A percentile compares a stretch with the other conserved stretches of the same genome.
Evolutionary conservation across 257 asterid species (phyloP).

Genomic region (Solanum appendiculatum): DNA sequence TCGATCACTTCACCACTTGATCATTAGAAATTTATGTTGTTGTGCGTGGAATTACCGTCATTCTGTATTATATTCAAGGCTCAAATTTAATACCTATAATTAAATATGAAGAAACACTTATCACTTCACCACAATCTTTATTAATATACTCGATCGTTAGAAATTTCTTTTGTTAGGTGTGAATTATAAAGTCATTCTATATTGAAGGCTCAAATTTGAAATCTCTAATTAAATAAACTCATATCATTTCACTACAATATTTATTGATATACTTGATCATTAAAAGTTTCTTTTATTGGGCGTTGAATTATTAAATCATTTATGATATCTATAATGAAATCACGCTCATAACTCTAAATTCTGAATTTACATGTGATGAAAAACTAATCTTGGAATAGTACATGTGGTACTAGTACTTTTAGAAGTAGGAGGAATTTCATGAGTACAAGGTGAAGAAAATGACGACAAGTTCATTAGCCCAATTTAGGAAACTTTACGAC

Average conservation of each 20-base stretch:
- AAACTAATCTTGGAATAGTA: not conserved
- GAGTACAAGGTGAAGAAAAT: not conserved
- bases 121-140: not conserved
- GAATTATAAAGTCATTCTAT: too few relatives aligned
- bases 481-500: not conserved
- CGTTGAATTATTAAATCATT: too few relatives aligned
- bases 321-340: too few relatives aligned
- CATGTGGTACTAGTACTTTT: not conserved
- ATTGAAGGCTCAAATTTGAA: too few relatives aligned
- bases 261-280: not conserved
- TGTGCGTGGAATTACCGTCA: too few relatives aligned
- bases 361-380: accelerated
- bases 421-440: not conserved
- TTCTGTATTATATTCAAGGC: too few relatives aligned
- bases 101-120: too few relatives aligned
- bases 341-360: not conserved
- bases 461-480: not conserved
- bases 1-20: not conserved
- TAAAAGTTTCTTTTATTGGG: not conserved
- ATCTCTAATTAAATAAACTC: too few relatives aligned
- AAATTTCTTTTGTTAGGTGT: too few relatives aligned
- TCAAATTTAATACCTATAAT: too few relatives aligned
- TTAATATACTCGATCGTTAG: too few relatives aligned
- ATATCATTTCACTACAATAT: too few relatives aligned
- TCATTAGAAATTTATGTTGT: not conserved